Percentiles rank a stretch among this genome's conserved stretches.
These are phyloP conservation scores for Monosiga brevicollis DNA, from an alignment of 78 protist species.

Conservation along the genomic window DNA sequence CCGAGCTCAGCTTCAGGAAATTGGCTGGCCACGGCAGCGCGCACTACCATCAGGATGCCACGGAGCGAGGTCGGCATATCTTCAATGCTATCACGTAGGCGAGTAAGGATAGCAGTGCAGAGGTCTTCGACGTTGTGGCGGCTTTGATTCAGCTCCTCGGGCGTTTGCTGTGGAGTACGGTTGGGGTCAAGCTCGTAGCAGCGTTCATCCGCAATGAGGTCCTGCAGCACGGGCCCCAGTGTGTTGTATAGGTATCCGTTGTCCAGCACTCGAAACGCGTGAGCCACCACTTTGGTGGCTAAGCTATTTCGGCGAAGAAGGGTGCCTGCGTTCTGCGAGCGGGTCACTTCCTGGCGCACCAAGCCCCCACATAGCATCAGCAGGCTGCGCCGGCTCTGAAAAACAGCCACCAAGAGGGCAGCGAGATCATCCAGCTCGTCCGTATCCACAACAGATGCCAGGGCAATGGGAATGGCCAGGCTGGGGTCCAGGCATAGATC, in stretches of 20 bases:
- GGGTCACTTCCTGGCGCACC: conserved; percentile 15
- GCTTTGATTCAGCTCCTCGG: too few species aligned
- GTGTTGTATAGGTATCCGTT: background rate
- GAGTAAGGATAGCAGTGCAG: too few species aligned
- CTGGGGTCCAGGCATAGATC: background rate
- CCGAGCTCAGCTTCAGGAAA: background rate
- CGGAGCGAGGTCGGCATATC: too few species aligned
- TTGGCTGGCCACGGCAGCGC: too few species aligned
- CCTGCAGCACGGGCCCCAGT: background rate
- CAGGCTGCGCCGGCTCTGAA: background rate
- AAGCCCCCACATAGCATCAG: background rate
- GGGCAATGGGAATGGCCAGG: background rate
- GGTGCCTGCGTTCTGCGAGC: conserved; percentile 13
- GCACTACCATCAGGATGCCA: too few species aligned
- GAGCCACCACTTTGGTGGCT: conserved; percentile 40
- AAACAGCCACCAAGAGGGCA: background rate
- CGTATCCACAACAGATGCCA: background rate
- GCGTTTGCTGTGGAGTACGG: too few species aligned
- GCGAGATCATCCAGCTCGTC: background rate
- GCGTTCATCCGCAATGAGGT: too few species aligned
- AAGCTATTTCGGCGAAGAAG: conserved; percentile 38
- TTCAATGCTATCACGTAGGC: too few species aligned
- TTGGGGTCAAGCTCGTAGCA: too few species aligned
- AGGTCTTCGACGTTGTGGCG: too few species aligned
- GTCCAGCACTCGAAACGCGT: background rate